Percentiles rank a stretch among this genome's conserved stretches.
These are phyloP conservation scores for Colletotrichum agaves DNA, from an alignment of 2,329 filamentous ascomycete genomes.

Conservation along the genomic window DNA sequence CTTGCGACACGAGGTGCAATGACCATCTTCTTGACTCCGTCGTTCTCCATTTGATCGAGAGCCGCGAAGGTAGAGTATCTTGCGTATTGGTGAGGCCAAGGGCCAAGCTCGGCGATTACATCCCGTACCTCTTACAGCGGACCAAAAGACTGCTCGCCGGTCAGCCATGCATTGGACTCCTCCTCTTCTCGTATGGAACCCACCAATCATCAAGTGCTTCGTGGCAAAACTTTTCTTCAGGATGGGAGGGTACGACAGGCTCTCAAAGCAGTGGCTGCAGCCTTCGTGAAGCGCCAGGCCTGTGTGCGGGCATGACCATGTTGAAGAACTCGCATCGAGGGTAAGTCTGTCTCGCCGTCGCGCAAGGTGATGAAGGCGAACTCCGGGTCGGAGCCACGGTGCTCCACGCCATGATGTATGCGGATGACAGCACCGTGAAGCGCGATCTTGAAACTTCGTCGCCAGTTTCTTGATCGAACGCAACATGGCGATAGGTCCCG, in stretches of 20 bases:
- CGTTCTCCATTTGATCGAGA: not conserved
- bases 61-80: not conserved
- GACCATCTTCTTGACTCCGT: too few relatives aligned
- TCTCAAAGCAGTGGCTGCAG: not conserved
- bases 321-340: not conserved
- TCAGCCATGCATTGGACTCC: not conserved
- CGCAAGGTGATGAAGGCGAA: not conserved
- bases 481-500: not conserved
- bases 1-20: too few relatives aligned
- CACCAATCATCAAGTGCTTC: not conserved
- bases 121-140: not conserved
- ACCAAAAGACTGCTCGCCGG: not conserved
- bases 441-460: not conserved
- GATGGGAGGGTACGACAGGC: not conserved
- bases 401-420: not conserved
- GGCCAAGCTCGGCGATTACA: not conserved
- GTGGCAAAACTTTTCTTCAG: not conserved
- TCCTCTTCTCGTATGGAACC: not conserved
- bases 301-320: not conserved
- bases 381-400: not conserved
- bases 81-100: not conserved
- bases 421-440: not conserved
- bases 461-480: not conserved
- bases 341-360: not conserved
- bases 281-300: not conserved